Percentiles rank a stretch among this genome's conserved stretches.
These are phyloP conservation scores for Glycine latifolia DNA, from an alignment of 306 rosid genomes.

Conservation along the genomic window DNA sequence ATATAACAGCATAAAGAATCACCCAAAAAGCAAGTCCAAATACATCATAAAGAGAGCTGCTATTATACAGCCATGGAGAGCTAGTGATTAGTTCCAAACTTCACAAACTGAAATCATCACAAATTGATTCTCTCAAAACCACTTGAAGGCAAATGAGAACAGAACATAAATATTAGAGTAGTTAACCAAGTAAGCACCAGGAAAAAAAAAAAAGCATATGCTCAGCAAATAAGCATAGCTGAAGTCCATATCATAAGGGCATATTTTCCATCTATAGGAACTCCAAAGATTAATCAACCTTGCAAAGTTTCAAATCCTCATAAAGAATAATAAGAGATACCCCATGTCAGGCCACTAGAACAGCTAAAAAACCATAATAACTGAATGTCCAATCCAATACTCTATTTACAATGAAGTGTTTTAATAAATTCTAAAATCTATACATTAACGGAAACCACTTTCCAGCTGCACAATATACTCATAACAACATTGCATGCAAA, in stretches of 20 bases:
- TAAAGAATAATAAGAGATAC: constrained; percentile 2
- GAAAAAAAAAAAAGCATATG: neutral
- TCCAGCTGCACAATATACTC: constrained; percentile 7
- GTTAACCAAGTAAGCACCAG: constrained; percentile 38
- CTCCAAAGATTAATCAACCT: constrained; percentile 21
- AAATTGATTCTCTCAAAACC: constrained; percentile 16
- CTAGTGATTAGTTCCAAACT: constrained; percentile 26
- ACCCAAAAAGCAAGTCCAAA: constrained; percentile 17
- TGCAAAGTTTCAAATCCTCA: constrained; percentile 29
- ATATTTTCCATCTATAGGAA: constrained; percentile 18
- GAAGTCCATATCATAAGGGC: constrained; percentile 5
- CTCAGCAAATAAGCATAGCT: neutral
- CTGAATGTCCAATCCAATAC: constrained; percentile 20
- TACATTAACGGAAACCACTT: constrained; percentile 12
- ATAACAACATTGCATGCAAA: constrained; percentile 6
- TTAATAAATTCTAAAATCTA: constrained; percentile 21
- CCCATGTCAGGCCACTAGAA: constrained; percentile 39
- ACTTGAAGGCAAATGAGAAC: constrained; percentile 1
- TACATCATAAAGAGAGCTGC: constrained; percentile 12
- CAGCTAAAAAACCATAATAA: constrained; percentile 34
- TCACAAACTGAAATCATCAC: constrained; percentile 38
- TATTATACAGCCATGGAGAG: constrained; percentile 1
- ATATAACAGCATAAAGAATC: neutral
- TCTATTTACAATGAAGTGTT: constrained; percentile 19
- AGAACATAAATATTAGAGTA: constrained; percentile 13